Percentiles rank a stretch among this genome's conserved stretches.
Evolutionary conservation across 2,329 filamentous ascomycete species (phyloP).

Genomic region (Fusarium chuoi): DNA sequence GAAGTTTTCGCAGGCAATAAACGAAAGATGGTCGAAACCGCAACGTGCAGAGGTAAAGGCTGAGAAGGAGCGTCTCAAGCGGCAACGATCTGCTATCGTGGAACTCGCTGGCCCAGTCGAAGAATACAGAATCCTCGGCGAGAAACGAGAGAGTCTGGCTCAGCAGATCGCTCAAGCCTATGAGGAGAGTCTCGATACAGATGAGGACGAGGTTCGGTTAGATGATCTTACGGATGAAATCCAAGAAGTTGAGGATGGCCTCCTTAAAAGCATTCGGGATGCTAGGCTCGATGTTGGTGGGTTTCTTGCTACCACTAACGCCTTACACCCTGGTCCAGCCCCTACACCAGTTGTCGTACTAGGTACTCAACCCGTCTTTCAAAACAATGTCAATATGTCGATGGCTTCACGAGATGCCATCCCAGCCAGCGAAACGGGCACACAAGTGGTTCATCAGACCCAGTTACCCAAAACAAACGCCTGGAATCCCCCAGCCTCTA

Average conservation of each 20-base stretch:
- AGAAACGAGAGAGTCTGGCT: constrained; percentile 58
- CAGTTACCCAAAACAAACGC: constrained; percentile 52
- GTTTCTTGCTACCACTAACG: constrained; percentile 48
- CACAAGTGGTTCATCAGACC: constrained; percentile 64
- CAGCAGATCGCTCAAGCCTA: constrained; percentile 62
- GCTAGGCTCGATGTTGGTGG: constrained; percentile 58
- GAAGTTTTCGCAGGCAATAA: constrained; percentile 59
- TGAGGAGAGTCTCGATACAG: constrained; percentile 61
- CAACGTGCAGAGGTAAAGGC: constrained; percentile 59
- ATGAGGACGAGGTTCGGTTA: constrained; percentile 61
- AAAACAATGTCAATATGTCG: constrained; percentile 48
- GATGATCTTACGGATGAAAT: constrained; percentile 60
- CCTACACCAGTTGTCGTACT: constrained; percentile 50
- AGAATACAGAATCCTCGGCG: constrained; percentile 54
- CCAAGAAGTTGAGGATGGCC: constrained; percentile 54
- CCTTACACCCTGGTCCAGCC: constrained; percentile 11
- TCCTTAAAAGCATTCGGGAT: constrained; percentile 55
- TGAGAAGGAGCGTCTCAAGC: constrained; percentile 60
- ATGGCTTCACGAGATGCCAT: constrained; percentile 49
- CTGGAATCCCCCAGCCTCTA: constrained; percentile 38
- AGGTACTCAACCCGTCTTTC: constrained; percentile 55
- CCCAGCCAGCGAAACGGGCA: constrained; percentile 47
- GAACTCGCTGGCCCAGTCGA: constrained; percentile 55
- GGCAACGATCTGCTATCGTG: constrained; percentile 58
- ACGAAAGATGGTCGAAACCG: constrained; percentile 57